Base-by-base conservation (phyloP, 2,329 filamentous ascomycete species). In the Clonostachys solani region DNA sequence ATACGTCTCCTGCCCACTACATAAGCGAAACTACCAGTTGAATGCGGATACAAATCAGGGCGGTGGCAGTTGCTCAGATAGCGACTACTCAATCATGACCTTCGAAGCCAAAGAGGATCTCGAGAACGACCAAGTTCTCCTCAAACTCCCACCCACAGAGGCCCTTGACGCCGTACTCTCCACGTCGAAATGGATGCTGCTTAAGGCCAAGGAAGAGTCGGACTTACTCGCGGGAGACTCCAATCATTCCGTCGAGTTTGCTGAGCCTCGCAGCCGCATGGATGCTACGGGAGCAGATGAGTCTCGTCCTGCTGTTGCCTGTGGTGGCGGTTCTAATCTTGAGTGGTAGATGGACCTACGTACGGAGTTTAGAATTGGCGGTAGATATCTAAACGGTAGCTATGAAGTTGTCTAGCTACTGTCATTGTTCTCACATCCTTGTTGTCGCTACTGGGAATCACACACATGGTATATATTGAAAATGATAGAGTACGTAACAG, bases 21-120 rank as follows among this genome's bases (percentile, higher is more conserved):
- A 95, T 73, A 96, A 96, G 73, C 83, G 89, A 54, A 95, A 95
- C 69, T 96, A 87, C 64, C 83, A 89, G 60, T 81, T 95, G 40
- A n/a, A 38, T 18, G 12, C 36, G 3, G 36, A 38, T 10, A 8
- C 9, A 29, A 29, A 2, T 10, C 23, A 29, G 23, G 36, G 36
- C 17, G 36, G 36, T 7, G 36, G 36, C 8, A 18, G 36, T 18
- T 38, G 36, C 36, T 76, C 75, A 37, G 77, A 80, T 1, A 89
- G 90, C 2, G 74, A 74, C 17, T 75, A 94, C 53, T 90, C 84
- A 55, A 92, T 96, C 57, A 89, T 90, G 5, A 92, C 86, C 0
- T 96, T 96, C 64, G 87, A 95, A 64, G 86, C 86, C 61, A 73
- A 89, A 12, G 48, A 53, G 3, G 89, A 94, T 62, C 89, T 87